Conservation (phyloP, 768 basidiomycete species). For the Serpula lacrymans region DNA sequence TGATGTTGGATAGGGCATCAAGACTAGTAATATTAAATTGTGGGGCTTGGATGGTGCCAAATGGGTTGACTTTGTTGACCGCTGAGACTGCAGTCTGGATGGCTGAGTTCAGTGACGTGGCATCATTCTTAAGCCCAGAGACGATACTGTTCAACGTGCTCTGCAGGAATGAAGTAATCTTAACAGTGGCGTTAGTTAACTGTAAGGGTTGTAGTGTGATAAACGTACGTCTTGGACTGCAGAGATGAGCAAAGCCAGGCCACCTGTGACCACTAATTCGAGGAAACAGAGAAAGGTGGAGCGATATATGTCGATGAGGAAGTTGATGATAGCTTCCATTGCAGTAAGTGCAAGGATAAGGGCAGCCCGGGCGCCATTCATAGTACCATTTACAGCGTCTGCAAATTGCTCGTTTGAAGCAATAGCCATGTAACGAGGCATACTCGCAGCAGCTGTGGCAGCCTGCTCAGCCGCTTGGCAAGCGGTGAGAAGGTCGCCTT, state of each 20-base stretch:
- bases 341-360: conserved; percentile 73
- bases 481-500: conserved; percentile 72
- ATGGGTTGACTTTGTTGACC: conserved; percentile 76
- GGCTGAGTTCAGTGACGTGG: conserved; percentile 62
- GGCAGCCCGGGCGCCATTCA: conserved; percentile 72
- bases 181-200: conserved; percentile 12
- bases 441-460: conserved; percentile 75
- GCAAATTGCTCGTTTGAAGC: conserved; percentile 80
- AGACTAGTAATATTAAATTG: conserved; percentile 76
- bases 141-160: conserved; percentile 56
- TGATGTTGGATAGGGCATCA: conserved; percentile 68
- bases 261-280: conserved; percentile 83
- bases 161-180: conserved; percentile 74
- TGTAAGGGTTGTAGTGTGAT: conserved; percentile 1
- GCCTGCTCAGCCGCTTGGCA: conserved; percentile 85
- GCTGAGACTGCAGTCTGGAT: conserved; percentile 61
- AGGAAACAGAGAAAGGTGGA: conserved; percentile 93
- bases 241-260: conserved; percentile 71
- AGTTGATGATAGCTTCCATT: conserved; percentile 87
- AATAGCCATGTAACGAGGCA: conserved; percentile 85
- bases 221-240: conserved; percentile 76
- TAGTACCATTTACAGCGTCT: conserved; percentile 73
- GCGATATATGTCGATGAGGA: conserved; percentile 88
- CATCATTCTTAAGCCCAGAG: conserved; percentile 70
- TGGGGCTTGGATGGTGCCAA: conserved; percentile 64